Conservation (phyloP, 2,329 filamentous ascomycete genomes). For the Cryphonectria carpinicola region DNA sequence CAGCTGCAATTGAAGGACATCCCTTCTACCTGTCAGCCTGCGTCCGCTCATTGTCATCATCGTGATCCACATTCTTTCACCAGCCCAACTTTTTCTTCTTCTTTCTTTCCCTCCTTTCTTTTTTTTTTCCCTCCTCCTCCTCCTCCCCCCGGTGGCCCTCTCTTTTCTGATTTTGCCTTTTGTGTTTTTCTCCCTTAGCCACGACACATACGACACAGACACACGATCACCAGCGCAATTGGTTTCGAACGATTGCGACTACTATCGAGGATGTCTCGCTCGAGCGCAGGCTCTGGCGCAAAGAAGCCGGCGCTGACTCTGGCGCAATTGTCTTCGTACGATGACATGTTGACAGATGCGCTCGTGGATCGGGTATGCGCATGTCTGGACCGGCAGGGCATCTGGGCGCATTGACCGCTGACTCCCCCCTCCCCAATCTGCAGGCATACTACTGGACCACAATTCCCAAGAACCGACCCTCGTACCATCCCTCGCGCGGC, state of each 20-base stretch:
- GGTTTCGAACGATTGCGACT: not conserved
- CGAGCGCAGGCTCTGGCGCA: constrained; percentile 39
- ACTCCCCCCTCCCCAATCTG: constrained; percentile 16
- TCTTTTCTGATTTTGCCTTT: not conserved
- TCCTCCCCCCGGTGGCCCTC: not conserved
- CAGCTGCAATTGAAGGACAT: constrained; percentile 26
- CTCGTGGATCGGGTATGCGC: constrained; percentile 87
- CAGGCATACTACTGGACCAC: constrained; percentile 96
- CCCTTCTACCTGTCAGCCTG: constrained; percentile 21
- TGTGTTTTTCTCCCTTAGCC: too few species aligned
- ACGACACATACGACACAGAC: not conserved
- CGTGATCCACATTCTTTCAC: constrained; percentile 7
- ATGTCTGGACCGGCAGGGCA: constrained; percentile 2
- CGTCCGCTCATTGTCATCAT: constrained; percentile 25
- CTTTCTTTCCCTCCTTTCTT: not conserved
- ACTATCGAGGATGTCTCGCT: constrained; percentile 41
- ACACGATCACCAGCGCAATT: constrained; percentile 2
- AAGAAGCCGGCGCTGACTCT: constrained; percentile 80
- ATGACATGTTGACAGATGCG: constrained; percentile 93
- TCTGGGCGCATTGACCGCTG: constrained; percentile 30
- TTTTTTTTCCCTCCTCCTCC: not conserved
- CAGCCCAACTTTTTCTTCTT: not conserved
- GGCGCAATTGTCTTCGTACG: constrained; percentile 86
- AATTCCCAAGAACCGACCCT: constrained; percentile 90
- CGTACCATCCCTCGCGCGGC: constrained; percentile 83